Evolutionary conservation across 768 basidiomycete species (phyloP).

Genomic region (Scleroderma citrinum): DNA sequence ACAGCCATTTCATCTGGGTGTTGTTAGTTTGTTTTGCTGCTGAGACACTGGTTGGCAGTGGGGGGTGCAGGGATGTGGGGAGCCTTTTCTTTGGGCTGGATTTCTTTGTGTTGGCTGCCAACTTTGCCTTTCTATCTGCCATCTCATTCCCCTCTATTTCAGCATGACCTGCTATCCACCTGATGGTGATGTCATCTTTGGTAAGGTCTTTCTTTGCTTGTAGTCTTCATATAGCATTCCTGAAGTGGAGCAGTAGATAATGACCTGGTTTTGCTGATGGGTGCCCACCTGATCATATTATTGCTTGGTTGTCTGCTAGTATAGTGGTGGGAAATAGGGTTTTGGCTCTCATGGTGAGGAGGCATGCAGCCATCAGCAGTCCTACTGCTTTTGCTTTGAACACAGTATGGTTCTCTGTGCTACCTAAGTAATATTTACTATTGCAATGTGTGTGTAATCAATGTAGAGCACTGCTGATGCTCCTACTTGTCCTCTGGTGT

Average conservation of each 20-base stretch:
- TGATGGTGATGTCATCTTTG: background rate
- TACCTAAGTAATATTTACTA: background rate
- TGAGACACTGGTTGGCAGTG: background rate
- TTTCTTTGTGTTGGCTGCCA: background rate
- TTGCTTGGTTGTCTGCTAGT: background rate
- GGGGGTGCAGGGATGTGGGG: background rate
- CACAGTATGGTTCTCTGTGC: background rate
- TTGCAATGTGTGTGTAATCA: background rate
- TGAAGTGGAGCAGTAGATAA: background rate
- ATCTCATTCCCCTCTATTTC: background rate
- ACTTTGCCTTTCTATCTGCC: background rate
- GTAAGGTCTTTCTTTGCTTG: background rate
- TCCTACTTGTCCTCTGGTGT: constrained; percentile 2
- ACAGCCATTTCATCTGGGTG: background rate
- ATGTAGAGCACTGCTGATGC: constrained; percentile 8
- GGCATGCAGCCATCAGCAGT: background rate
- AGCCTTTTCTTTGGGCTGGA: too few relatives aligned
- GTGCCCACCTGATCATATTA: background rate
- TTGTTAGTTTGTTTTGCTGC: background rate
- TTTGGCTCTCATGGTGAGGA: background rate
- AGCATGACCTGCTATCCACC: background rate
- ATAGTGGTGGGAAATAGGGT: background rate
- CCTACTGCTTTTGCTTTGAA: too few relatives aligned
- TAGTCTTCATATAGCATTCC: background rate
- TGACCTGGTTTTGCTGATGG: background rate